Evolutionary conservation across 2,329 filamentous ascomycete genomes (phyloP).

Genomic region (Aspergillus quadrilineatus): DNA sequence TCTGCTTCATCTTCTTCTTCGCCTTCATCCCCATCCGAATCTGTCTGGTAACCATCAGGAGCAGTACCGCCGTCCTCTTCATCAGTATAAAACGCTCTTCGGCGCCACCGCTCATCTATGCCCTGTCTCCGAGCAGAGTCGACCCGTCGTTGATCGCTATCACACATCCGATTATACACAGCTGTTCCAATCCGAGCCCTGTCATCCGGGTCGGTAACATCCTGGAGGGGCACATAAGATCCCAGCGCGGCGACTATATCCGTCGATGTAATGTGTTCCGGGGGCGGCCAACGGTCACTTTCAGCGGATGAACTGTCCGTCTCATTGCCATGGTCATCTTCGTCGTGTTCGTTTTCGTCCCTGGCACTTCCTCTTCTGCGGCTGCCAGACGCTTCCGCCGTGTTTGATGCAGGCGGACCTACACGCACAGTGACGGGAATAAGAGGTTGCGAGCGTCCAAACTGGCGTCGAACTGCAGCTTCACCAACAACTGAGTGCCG

Average conservation of each 20-base stretch:
- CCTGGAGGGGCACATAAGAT: slow-evolving; percentile 40
- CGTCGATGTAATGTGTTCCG: slow-evolving; percentile 38
- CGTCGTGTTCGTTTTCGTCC: slow-evolving; percentile 24
- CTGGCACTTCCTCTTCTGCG: slow-evolving; percentile 15
- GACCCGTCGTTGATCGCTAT: slow-evolving; percentile 37
- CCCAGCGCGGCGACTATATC: slow-evolving; percentile 47
- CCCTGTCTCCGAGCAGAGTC: slow-evolving; percentile 40
- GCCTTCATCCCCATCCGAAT: slow-evolving; percentile 45
- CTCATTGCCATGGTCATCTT: slow-evolving; percentile 22
- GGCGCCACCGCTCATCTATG: slow-evolving; percentile 71
- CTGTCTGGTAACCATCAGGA: slow-evolving; percentile 59
- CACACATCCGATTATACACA: slow-evolving; percentile 40
- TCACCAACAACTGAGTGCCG: slow-evolving; percentile 61
- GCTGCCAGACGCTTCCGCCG: slow-evolving; percentile 15
- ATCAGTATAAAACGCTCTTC: slow-evolving; percentile 77
- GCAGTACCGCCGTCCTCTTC: slow-evolving; percentile 74
- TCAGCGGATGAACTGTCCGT: slow-evolving; percentile 28
- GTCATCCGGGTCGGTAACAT: slow-evolving; percentile 45
- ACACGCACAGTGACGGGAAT: slow-evolving; percentile 33
- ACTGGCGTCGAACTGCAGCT: slow-evolving; percentile 40
- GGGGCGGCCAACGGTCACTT: slow-evolving; percentile 40
- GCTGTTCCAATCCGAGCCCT: slow-evolving; percentile 41
- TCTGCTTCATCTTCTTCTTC: slow-evolving; percentile 44
- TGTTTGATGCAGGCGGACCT: slow-evolving; percentile 16
- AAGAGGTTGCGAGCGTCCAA: slow-evolving; percentile 34